A percentile compares a stretch with the other conserved stretches of the same genome.
Conservation (phyloP, 129 eudicot genomes). For the Lactuca saligna region DNA sequence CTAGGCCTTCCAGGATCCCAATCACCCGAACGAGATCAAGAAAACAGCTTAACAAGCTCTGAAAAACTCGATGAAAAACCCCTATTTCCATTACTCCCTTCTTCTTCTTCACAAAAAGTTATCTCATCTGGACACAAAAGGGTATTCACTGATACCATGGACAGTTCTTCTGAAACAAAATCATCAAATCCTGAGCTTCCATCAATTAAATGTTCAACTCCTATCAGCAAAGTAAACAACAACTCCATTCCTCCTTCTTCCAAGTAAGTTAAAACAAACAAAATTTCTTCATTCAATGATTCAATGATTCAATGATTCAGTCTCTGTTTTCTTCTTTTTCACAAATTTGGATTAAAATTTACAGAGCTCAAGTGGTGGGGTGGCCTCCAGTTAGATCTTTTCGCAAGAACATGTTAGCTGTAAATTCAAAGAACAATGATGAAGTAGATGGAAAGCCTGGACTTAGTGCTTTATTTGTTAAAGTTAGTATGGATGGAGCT, state of each 20-base stretch:
- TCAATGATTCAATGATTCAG: too few species aligned
- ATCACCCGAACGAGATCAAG: conserved; percentile 55
- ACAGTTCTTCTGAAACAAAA: conserved; percentile 46
- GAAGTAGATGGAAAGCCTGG: conserved; percentile 69
- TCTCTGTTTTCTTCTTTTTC: not conserved
- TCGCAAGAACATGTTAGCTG: conserved; percentile 64
- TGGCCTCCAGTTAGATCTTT: conserved; percentile 86
- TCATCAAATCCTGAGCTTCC: conserved; percentile 35
- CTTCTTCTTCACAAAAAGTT: conserved; percentile 17
- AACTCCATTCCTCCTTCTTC: conserved; percentile 51
- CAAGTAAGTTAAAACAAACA: conserved; percentile 45
- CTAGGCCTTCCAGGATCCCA: conserved; percentile 88
- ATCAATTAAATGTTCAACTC: conserved; percentile 19
- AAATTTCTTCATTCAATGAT: not conserved
- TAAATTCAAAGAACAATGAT: conserved; percentile 54
- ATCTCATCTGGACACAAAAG: conserved; percentile 12
- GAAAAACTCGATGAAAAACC: conserved; percentile 63
- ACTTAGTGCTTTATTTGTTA: conserved; percentile 57
- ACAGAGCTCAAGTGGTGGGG: conserved; percentile 73
- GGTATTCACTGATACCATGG: conserved; percentile 58
- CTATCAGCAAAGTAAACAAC: conserved; percentile 28
- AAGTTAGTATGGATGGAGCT: conserved; percentile 90
- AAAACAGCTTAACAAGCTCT: conserved; percentile 31
- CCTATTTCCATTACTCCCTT: conserved; percentile 66
- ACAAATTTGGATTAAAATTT: conserved; percentile 1